Percentiles rank a stretch among this genome's conserved stretches.
Evolutionary conservation across 768 basidiomycete species (phyloP).

Genomic region (Phaeolepiota aurea): DNA sequence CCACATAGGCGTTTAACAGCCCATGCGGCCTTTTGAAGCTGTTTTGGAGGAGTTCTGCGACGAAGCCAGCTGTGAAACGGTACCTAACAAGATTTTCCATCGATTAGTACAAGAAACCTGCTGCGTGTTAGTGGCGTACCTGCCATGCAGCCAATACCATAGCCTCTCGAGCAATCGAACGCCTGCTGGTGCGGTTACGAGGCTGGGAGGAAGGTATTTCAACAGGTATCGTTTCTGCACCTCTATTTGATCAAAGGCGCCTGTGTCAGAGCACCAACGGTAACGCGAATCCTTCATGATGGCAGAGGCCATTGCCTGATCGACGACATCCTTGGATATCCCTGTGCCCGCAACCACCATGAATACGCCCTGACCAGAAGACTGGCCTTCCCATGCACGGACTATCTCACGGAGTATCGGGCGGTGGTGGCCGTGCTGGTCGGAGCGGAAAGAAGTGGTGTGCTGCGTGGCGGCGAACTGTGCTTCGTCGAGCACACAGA

Average conservation of each 20-base stretch:
- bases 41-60: slow-evolving; percentile 28
- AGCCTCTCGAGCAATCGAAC: slow-evolving; percentile 25
- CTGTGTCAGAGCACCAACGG: slow-evolving; percentile 36
- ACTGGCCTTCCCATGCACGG: slow-evolving; percentile 29
- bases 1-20: slow-evolving; percentile 31
- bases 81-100: slow-evolving; percentile 21
- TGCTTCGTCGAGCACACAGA: slow-evolving; percentile 38
- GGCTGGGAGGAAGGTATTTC: slow-evolving; percentile 24
- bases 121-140: slow-evolving; percentile 16
- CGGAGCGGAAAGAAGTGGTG: slow-evolving; percentile 27
- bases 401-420: slow-evolving; percentile 35
- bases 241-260: slow-evolving; percentile 26
- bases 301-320: slow-evolving; percentile 35
- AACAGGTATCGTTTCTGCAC: slow-evolving; percentile 26
- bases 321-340: slow-evolving; percentile 35
- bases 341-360: slow-evolving; percentile 39
- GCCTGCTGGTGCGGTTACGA: slow-evolving; percentile 20
- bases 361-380: slow-evolving; percentile 29
- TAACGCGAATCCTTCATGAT: slow-evolving; percentile 39
- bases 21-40: slow-evolving; percentile 30
- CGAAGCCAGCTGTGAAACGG: slow-evolving; percentile 36
- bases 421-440: slow-evolving; percentile 22
- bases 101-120: not conserved
- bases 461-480: slow-evolving; percentile 34
- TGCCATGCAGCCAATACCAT: slow-evolving; percentile 38